A percentile compares a stretch with the other conserved stretches of the same genome.
phyloP scores from a whole-genome alignment of 2,329 filamentous ascomycete genomes.

The Trichoderma brevicompactum region DNA sequence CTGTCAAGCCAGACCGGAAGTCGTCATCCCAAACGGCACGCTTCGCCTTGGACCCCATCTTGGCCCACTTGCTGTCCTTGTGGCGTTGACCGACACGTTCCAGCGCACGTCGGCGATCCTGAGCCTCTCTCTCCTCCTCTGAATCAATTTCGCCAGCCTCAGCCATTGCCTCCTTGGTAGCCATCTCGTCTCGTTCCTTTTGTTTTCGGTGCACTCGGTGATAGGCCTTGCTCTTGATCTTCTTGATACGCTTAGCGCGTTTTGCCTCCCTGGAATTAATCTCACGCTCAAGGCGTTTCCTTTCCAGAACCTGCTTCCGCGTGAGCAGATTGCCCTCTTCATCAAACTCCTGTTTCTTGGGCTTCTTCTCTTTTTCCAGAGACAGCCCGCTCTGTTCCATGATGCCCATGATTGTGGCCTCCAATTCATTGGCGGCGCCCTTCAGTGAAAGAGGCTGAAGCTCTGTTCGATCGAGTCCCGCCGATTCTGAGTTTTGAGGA shows the following conservation, averaged over 20 bases:
- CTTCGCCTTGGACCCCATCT: conserved; percentile 77
- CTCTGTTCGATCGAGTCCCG: conserved; percentile 64
- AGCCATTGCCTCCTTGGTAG: conserved; percentile 55
- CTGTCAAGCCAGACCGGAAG: conserved; percentile 74
- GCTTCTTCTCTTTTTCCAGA: conserved; percentile 50
- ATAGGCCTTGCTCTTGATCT: conserved; percentile 98
- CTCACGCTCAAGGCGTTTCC: conserved; percentile 80
- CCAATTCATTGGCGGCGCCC: conserved; percentile 76
- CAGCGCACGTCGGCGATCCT: conserved; percentile 76
- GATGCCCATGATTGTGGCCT: conserved; percentile 83
- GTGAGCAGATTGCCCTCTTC: conserved; percentile 74
- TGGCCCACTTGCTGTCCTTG: conserved; percentile 90
- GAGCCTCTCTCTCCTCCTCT: conserved; percentile 65
- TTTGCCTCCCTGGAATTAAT: conserved; percentile 87
- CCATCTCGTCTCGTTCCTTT: conserved; percentile 58
- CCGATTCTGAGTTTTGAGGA: conserved; percentile 68
- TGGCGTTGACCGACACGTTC: conserved; percentile 86
- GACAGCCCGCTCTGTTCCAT: conserved; percentile 85
- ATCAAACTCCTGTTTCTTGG: conserved; percentile 65
- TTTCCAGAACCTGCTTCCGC: conserved; percentile 69
- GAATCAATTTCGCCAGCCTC: conserved; percentile 66
- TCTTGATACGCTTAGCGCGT: conserved; percentile 90
- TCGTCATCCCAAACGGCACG: conserved; percentile 88
- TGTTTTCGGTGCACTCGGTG: conserved; percentile 88
- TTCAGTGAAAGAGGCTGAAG: conserved; percentile 67